phyloP scores from a whole-genome alignment of 2,329 filamentous ascomycete species.

The Aspergillus sojae region DNA sequence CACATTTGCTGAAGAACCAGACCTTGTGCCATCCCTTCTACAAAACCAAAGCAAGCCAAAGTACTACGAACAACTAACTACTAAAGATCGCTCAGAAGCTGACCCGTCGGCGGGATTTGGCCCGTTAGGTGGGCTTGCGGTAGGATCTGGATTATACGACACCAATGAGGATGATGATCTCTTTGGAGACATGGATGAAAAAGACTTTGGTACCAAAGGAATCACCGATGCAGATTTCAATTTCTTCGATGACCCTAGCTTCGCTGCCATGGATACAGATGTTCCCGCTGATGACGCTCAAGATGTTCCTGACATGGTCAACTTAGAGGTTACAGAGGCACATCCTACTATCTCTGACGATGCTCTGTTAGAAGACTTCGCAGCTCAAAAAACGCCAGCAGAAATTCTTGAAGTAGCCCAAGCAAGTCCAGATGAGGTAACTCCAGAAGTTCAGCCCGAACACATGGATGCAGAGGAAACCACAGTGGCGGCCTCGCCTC shows the following conservation, averaged over 20 bases:
- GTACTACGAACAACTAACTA: slow-evolving; percentile 12
- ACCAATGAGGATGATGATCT: slow-evolving; percentile 56
- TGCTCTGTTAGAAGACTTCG: not conserved
- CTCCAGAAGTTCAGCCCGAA: slow-evolving; percentile 6
- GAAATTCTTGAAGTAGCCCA: slow-evolving; percentile 7
- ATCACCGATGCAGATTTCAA: slow-evolving; percentile 66
- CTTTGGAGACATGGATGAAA: slow-evolving; percentile 60
- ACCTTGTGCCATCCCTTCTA: slow-evolving; percentile 24
- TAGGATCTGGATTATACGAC: slow-evolving; percentile 46
- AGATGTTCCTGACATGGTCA: slow-evolving; percentile 19
- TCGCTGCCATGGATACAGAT: slow-evolving; percentile 27
- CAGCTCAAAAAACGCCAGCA: slow-evolving; percentile 4
- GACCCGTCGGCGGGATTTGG: slow-evolving; percentile 29
- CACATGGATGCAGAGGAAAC: slow-evolving; percentile 9
- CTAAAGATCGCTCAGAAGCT: slow-evolving; percentile 17
- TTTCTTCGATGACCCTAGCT: slow-evolving; percentile 62
- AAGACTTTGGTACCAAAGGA: slow-evolving; percentile 56
- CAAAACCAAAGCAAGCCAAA: slow-evolving; percentile 19
- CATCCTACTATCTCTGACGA: slow-evolving; percentile 15
- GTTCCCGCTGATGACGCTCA: slow-evolving; percentile 16
- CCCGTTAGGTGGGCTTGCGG: slow-evolving; percentile 28
- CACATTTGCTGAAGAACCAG: slow-evolving; percentile 32
- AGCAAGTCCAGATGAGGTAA: slow-evolving; percentile 1
- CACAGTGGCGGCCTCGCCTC: slow-evolving; percentile 14
- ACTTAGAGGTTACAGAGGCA: slow-evolving; percentile 15